Evolutionary conservation across 306 rosid species (phyloP), one percentile per base, ranked within the genome.

Genomic region (Lathyrus tuberosus): DNA sequence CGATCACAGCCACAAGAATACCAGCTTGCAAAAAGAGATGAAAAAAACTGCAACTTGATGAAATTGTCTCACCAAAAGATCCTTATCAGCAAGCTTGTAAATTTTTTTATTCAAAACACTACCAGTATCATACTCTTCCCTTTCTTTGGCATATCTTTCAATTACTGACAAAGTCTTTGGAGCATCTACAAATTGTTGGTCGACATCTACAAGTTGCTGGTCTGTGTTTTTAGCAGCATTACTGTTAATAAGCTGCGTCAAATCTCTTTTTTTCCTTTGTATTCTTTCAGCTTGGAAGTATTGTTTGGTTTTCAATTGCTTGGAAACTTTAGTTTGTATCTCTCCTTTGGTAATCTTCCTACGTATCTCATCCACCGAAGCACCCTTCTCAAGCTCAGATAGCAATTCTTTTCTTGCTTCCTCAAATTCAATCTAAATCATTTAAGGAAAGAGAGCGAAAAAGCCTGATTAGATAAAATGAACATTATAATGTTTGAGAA

Each of bases 231-330:
- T 72, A n/a, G 70, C 65, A 3, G 62, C 77, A 77, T 78, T 77
- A 77, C 65, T 87, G 80, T 83, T 91, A 81, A 94, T 77, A 83
- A 94, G 89, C 72, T 80, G 87, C 73, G 10, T 58, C 73, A 87
- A 76, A 79, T 94, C 96, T 84, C 96, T 83, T 74, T 83, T 83
- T 78, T 88, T 91, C 78, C 99, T 85, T 49, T 87, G 92, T 73
- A 87, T 83, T 79, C 84, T 68, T 2, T 53, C 77, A 11, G 33
- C 76, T 28, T 81, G 79, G 49, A 76, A 85, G 75, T 83, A 62
- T 44, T 83, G 66, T 89, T 87, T 84, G 35, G 52, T 75, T 85
- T 76, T 79, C 83, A 67, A 38, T 80, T 88, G 91, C 80, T 90
- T 87, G 67, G 90, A 72, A 73, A 84, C 96, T 79, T 83, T 80